A percentile compares a stretch with the other conserved stretches of the same genome.
These are phyloP conservation scores for Vanderwaltozyma yarrowii DNA, from an alignment of 805 yeast genomes.

Conservation along the genomic window DNA sequence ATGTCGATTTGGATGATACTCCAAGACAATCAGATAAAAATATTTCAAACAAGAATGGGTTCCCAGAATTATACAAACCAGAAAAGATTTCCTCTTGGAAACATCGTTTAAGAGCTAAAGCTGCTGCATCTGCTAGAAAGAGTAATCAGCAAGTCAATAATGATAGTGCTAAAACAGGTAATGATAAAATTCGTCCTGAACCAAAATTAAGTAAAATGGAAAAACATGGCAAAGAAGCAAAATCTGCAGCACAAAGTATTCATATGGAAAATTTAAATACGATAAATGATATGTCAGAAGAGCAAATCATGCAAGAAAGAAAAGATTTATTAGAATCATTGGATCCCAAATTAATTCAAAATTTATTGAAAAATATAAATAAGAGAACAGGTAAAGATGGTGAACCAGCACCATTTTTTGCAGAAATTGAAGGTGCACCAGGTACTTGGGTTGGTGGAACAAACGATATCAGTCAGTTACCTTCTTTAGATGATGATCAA, in stretches of 20 bases:
- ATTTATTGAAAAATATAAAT: conserved; percentile 47
- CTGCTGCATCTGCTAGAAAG: too few species aligned
- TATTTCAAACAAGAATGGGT: conserved; percentile 13
- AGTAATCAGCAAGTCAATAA: too few species aligned
- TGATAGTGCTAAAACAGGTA: too few species aligned
- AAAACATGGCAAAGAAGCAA: not conserved
- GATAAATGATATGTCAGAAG: conserved; percentile 51
- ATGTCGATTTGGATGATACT: conserved; percentile 11
- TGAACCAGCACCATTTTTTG: conserved; percentile 32
- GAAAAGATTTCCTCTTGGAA: conserved; percentile 42
- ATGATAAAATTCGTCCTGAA: not conserved
- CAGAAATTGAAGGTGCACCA: conserved; percentile 29
- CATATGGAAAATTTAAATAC: conserved; percentile 64
- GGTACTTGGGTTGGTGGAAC: conserved; percentile 31
- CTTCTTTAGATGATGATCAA: conserved; percentile 19
- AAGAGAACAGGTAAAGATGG: conserved; percentile 33
- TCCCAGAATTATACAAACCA: conserved; percentile 27
- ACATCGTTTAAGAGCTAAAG: conserved; percentile 25
- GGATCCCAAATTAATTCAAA: conserved; percentile 58
- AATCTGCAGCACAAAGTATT: conserved; percentile 60
- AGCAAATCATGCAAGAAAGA: conserved; percentile 53
- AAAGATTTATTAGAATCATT: conserved; percentile 56
- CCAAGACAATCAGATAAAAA: conserved; percentile 1
- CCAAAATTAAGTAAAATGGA: not conserved
- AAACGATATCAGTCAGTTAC: conserved; percentile 14